Base-by-base conservation (phyloP, 805 yeast genomes). In the Teunomyces panamensis region DNA sequence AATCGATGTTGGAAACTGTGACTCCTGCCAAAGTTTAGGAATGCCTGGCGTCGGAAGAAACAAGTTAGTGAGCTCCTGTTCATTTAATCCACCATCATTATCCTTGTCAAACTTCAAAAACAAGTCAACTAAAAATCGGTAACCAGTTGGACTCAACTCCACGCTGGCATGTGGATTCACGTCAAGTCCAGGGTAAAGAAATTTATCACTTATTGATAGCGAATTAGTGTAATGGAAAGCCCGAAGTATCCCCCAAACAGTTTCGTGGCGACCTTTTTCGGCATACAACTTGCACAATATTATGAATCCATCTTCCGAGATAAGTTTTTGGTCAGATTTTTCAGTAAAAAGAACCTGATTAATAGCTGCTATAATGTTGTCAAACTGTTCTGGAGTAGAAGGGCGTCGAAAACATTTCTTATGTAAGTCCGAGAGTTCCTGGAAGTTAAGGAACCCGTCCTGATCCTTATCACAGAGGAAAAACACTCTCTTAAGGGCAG, bases 31-130 rank as follows among this genome's bases (percentile, higher is more conserved):
- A 6, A 87, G 71, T 48, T 75, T 75, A 0, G 99, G 99, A 1
- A 90, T 75, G 0, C 97, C 98, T 0, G 99, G 97, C 0, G 98
- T 92, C 0, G 97, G 95, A 43, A 79, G 78, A 62, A 94, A 92
- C 43, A 94, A 67, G 2, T 79, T 73, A 2, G 65, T 62, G 34
- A 94, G 68, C 58, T 94, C 99, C 4, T 62, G 64, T 27, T 87
- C 87, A 58, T 83, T 87, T 46, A 94, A 72, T 0, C 98, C 98
- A 30, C 99, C 99, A 63, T 94, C 99, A 58, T 94, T 94, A 63
- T 94, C 99, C 58, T 84, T 85, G 61, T 94, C 99, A 59, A 88
- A 94, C 45, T 87, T 74, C 8, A 92, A 65, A 59, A 94, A 94
- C 39, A 94, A 66, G 58, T 94, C 98, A 6, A 94, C 98, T 47